Base-by-base conservation (phyloP, 2,329 filamentous ascomycete genomes). In the Apiospora aurea region DNA sequence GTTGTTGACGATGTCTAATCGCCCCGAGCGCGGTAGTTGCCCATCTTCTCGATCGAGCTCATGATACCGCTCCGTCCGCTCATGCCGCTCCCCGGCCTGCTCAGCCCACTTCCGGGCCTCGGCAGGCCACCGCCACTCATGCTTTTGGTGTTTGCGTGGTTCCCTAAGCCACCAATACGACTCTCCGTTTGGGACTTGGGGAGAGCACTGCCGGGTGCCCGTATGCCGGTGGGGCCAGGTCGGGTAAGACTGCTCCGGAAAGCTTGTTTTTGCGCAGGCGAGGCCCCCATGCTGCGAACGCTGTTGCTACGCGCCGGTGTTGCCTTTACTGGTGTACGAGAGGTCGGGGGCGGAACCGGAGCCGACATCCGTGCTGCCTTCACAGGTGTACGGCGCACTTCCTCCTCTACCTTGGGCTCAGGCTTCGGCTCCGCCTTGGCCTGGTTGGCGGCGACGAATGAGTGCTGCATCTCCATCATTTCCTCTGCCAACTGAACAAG, bases 21-120 rank as follows among this genome's bases (percentile, higher is more conserved):
- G 41, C 74, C 83, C 57, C 86, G 83, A 11, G 85, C 83, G 18
- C 87, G 81, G 75, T 90, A 86, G 76, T 87, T 91, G 13, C 94
- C 94, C 94, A 97, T 97, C 82, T 92, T 90, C 85, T 97, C 94
- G 80, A 97, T 96, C 24, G 93, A 94, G 77, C 88, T 93, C 91
- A 97, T 92, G 78, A 96, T 92, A 71, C 92, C 91, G 78, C 92
- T 94, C 77, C 93, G 82, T 74, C 81, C 78, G 11, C 83, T 83
- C 73, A 83, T 75, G 47, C 84, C 85, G 74, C 67, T 69, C 14
- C 47, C 85, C n/a, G 87, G 88, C 73, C 87, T 82, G 47, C 85
- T 87, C n/a, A 87, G 88, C 73, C 87, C 82, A 34, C 85, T 87
- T 73, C 85, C 85, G 18, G 87, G 88, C 73, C 87, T 82, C 51